Percentiles rank a stretch among this genome's conserved stretches.
phyloP scores from a whole-genome alignment of 2,329 filamentous ascomycete genomes.

The Diaporthe sp. region DNA sequence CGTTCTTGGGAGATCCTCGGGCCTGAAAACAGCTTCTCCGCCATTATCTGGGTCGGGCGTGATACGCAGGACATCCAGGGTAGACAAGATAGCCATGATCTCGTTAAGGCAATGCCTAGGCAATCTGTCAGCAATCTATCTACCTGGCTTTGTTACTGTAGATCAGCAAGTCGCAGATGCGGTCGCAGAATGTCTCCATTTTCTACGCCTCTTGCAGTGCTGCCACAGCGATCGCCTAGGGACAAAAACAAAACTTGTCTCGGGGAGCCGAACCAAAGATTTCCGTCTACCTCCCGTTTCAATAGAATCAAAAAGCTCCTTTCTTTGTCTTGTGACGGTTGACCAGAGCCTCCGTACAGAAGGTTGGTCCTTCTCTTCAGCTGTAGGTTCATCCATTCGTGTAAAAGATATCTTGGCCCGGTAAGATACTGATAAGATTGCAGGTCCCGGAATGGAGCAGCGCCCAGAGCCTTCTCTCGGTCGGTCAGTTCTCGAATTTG shows the following conservation, averaged over 20 bases:
- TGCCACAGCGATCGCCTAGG: not conserved
- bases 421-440: slow-evolving; percentile 28
- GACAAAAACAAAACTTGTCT: too few species aligned
- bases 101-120: slow-evolving; percentile 42
- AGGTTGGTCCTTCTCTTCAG: not conserved
- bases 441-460: not conserved
- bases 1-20: slow-evolving; percentile 33
- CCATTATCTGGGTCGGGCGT: slow-evolving; percentile 18
- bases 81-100: slow-evolving; percentile 42
- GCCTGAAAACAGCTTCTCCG: slow-evolving; percentile 18
- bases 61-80: slow-evolving; percentile 43
- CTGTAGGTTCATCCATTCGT: not conserved
- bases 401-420: not conserved
- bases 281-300: slow-evolving; percentile 42
- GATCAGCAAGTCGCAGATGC: not conserved
- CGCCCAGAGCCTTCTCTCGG: not conserved
- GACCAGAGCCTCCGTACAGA: not conserved
- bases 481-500: not conserved
- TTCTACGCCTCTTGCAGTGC: not conserved
- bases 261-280: slow-evolving; percentile 36
- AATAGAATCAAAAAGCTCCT: slow-evolving; percentile 39
- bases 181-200: not conserved
- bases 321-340: not conserved
- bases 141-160: not conserved
- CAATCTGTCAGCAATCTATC: not conserved